Evolutionary conservation across 345 rosid species (phyloP).

Genomic region (Ceriops decandra): DNA sequence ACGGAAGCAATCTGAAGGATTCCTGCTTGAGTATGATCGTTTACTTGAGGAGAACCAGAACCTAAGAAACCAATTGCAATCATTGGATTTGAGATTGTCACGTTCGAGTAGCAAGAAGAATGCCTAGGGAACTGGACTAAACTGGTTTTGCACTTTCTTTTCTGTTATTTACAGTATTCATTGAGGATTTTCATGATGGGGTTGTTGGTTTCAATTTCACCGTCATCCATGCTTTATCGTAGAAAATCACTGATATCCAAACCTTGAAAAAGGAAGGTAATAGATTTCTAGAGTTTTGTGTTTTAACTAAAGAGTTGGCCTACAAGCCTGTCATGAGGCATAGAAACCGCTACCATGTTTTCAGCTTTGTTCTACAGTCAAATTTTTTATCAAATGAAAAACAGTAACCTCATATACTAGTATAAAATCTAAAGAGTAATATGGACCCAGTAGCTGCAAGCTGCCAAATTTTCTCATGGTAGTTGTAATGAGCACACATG

Average conservation of each 20-base stretch:
- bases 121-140: slow-evolving; percentile 30
- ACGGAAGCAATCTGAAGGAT: slow-evolving; percentile 90
- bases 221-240: slow-evolving; percentile 10
- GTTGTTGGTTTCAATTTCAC: slow-evolving; percentile 11
- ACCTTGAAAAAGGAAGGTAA: neutral
- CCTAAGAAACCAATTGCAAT: slow-evolving; percentile 58
- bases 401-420: no score
- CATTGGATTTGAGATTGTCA: slow-evolving; percentile 52
- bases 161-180: neutral
- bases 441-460: no score
- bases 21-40: slow-evolving; percentile 85
- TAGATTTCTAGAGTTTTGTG: slow-evolving; percentile 12
- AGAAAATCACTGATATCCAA: neutral
- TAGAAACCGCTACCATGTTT: neutral
- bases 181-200: slow-evolving; percentile 12
- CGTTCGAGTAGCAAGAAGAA: slow-evolving; percentile 73
- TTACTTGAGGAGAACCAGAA: slow-evolving; percentile 78
- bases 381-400: no score
- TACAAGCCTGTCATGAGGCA: slow-evolving; percentile 39
- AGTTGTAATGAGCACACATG: no score
- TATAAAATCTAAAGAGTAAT: no score
- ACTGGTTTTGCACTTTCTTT: neutral
- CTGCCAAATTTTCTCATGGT: no score
- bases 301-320: slow-evolving; percentile 39
- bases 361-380: neutral